A percentile compares a stretch with the other conserved stretches of the same genome.
Conservation (phyloP, 176 grass and related monocot genomes). For the Cenchrus americanus region DNA sequence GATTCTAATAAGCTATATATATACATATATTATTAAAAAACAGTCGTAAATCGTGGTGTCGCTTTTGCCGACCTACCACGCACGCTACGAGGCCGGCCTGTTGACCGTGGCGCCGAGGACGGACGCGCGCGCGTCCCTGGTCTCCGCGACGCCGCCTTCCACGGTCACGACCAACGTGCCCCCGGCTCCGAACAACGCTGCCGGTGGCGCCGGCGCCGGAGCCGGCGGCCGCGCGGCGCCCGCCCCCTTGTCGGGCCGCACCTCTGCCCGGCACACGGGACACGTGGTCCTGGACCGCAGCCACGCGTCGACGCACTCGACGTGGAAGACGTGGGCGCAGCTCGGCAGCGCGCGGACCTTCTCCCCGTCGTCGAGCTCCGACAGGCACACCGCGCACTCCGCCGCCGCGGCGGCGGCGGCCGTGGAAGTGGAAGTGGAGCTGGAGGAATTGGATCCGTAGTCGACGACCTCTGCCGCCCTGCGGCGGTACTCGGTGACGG, state of each 20-base stretch:
- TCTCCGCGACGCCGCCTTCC: slow-evolving; percentile 1
- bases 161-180: slow-evolving; percentile 47
- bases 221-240: not conserved
- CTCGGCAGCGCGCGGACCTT: slow-evolving; percentile 51
- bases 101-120: slow-evolving; percentile 7
- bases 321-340: slow-evolving; percentile 75
- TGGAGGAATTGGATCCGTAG: too few species aligned
- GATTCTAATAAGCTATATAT: not conserved
- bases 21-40: not conserved
- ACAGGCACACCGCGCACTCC: slow-evolving; percentile 68
- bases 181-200: slow-evolving; percentile 1
- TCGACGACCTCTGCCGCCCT: not conserved
- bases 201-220: not conserved
- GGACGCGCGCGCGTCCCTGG: not conserved
- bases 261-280: slow-evolving; percentile 66
- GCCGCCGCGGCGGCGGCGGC: not conserved
- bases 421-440: not conserved
- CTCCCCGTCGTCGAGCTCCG: slow-evolving; percentile 63
- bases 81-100: not conserved
- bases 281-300: slow-evolving; percentile 56
- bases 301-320: slow-evolving; percentile 77
- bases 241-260: not conserved
- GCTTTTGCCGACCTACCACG: not conserved
- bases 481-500: slow-evolving; percentile 41
- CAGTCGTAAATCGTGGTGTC: not conserved